These are phyloP conservation scores for Amanita jacksonii DNA, from an alignment of 768 basidiomycete genomes.

Conservation along the genomic window DNA sequence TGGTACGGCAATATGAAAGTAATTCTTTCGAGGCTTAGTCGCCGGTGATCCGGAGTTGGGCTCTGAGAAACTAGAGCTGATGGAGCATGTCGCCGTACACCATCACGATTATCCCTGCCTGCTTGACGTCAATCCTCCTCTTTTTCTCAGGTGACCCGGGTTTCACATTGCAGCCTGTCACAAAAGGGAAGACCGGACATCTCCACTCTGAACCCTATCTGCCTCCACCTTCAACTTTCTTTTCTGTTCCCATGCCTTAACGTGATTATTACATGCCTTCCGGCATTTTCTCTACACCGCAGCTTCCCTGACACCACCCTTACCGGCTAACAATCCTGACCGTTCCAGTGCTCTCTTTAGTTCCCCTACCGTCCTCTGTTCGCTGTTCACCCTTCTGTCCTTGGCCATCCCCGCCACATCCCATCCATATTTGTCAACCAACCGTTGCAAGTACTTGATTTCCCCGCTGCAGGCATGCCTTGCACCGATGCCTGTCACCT, in stretches of 20 bases:
- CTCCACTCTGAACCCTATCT: conserved; percentile 22
- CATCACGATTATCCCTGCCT: conserved; percentile 8
- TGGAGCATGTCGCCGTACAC: background rate
- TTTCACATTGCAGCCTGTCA: background rate
- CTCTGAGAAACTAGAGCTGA: too few species aligned
- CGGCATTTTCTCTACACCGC: conserved; percentile 8
- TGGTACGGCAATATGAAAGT: conserved; percentile 12
- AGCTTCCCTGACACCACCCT: conserved; percentile 6
- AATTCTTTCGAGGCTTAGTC: conserved; percentile 26
- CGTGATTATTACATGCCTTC: conserved; percentile 5
- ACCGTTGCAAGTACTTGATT: conserved; percentile 47
- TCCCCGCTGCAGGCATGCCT: conserved; percentile 69
- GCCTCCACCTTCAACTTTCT: conserved; percentile 19
- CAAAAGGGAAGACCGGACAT: conserved; percentile 2
- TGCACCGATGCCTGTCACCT: conserved; percentile 31
- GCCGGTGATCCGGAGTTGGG: conserved; percentile 29
- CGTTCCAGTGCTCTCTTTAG: conserved; percentile 52
- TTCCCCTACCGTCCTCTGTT: conserved; percentile 80
- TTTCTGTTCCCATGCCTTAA: background rate
- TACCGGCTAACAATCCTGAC: conserved; percentile 31
- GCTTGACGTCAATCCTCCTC: conserved; percentile 10
- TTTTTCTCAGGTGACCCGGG: conserved; percentile 1
- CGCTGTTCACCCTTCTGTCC: conserved; percentile 71
- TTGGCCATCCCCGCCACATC: conserved; percentile 70
- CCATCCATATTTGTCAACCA: conserved; percentile 61